Conservation (phyloP, 805 yeast species). For the Saccharomyces kudriavzevii region DNA sequence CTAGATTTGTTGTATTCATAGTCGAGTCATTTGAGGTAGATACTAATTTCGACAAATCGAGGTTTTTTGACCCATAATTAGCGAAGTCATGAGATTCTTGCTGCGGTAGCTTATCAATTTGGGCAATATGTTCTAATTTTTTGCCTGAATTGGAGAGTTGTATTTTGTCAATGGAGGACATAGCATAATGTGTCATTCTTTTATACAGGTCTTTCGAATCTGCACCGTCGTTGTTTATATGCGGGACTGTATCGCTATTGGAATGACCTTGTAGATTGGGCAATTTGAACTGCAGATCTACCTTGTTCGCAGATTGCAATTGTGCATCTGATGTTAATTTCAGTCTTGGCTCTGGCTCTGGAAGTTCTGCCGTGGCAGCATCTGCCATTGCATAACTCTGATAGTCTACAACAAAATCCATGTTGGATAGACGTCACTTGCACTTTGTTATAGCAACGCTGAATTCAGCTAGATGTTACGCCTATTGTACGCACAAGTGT, state of each 20-base stretch:
- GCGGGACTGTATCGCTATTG: not conserved
- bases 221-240: not conserved
- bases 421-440: constrained; percentile 1
- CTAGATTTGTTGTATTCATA: constrained; percentile 16
- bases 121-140: not conserved
- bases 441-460: not conserved
- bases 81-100: constrained; percentile 1
- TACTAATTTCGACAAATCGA: not conserved
- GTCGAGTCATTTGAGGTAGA: not conserved
- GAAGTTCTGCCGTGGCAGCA: constrained; percentile 24
- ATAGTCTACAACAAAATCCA: constrained; percentile 40
- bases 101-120: not conserved
- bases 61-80: constrained; percentile 1
- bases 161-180: constrained; percentile 8
- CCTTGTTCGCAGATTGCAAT: not conserved
- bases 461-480: not conserved
- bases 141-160: not conserved
- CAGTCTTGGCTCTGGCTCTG: constrained; percentile 25
- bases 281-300: constrained; percentile 7
- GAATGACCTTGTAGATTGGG: constrained; percentile 3
- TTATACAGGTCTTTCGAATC: constrained; percentile 9
- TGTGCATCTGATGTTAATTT: constrained; percentile 5
- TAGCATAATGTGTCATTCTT: constrained; percentile 18
- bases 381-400: constrained; percentile 35
- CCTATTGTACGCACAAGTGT: not conserved